These are phyloP conservation scores for Zygotorulaspora mrakii DNA, from an alignment of 1,139 yeast genomes.

Conservation along the genomic window DNA sequence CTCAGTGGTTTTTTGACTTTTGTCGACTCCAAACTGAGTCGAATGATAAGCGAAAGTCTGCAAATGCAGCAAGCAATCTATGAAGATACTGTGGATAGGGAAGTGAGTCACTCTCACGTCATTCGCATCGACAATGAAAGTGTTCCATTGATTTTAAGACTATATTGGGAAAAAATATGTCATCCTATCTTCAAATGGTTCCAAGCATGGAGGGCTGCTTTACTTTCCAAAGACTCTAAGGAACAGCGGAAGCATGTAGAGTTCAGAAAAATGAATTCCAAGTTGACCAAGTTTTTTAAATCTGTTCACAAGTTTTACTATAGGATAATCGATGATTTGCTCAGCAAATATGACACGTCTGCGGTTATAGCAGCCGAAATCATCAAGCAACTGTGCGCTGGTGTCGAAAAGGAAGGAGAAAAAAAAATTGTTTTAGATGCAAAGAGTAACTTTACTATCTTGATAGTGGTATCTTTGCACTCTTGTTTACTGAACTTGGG, in stretches of 20 bases:
- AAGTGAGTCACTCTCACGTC: not conserved
- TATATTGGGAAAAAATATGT: conserved; percentile 58
- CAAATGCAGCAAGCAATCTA: conserved; percentile 8
- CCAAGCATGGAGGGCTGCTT: conserved; percentile 30
- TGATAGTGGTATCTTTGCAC: conserved; percentile 49
- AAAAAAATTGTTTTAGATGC: conserved; percentile 23
- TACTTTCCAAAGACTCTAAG: conserved; percentile 22
- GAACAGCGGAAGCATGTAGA: conserved; percentile 45
- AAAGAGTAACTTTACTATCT: conserved; percentile 35
- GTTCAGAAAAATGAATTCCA: conserved; percentile 52
- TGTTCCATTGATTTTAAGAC: conserved; percentile 40
- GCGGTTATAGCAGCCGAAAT: conserved; percentile 21
- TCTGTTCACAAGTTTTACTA: conserved; percentile 48
- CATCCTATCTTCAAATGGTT: conserved; percentile 59
- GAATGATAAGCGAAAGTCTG: conserved; percentile 13
- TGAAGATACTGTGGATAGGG: conserved; percentile 3
- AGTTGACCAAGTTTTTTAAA: conserved; percentile 47
- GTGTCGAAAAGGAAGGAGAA: conserved; percentile 20
- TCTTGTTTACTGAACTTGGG: conserved; percentile 57
- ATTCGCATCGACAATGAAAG: conserved; percentile 20
- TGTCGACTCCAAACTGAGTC: conserved; percentile 28
- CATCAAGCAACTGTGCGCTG: conserved; percentile 18
- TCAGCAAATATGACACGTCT: conserved; percentile 17
- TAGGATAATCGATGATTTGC: conserved; percentile 36
- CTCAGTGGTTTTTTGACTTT: conserved; percentile 32